Evolutionary conservation across 2,329 filamentous ascomycete species (phyloP).

Genomic region (Pseudogymnoascus sp.): DNA sequence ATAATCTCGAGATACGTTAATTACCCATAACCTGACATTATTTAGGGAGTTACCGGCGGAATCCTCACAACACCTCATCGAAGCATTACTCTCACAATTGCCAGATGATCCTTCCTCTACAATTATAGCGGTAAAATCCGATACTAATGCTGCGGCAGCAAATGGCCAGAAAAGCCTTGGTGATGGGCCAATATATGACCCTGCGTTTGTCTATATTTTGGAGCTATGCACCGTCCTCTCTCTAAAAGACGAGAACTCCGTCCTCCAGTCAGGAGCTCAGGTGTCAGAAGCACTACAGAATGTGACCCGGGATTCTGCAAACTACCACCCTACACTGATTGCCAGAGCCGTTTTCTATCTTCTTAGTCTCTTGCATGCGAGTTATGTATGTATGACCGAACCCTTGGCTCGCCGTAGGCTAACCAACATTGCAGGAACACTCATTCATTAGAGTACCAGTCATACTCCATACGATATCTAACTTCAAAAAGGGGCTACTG

Average conservation of each 20-base stretch:
- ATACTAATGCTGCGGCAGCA: constrained; percentile 58
- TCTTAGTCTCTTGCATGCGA: constrained; percentile 70
- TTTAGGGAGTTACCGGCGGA: constrained; percentile 53
- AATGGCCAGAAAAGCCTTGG: constrained; percentile 51
- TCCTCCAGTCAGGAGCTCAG: constrained; percentile 66
- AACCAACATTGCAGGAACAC: constrained; percentile 54
- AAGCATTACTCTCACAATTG: constrained; percentile 71
- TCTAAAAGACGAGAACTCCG: constrained; percentile 65
- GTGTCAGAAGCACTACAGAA: constrained; percentile 75
- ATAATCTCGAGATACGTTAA: constrained; percentile 15
- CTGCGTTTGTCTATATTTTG: constrained; percentile 79
- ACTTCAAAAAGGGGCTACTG: constrained; percentile 70
- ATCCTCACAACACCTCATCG: constrained; percentile 56
- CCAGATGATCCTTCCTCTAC: constrained; percentile 75
- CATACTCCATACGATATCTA: constrained; percentile 83
- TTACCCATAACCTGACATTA: constrained; percentile 15
- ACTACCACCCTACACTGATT: constrained; percentile 75
- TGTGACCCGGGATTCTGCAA: constrained; percentile 70
- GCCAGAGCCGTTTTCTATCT: constrained; percentile 83
- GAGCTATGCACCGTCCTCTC: constrained; percentile 82
- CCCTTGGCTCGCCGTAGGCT: constrained; percentile 12
- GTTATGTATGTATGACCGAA: constrained; percentile 59
- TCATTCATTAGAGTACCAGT: constrained; percentile 90
- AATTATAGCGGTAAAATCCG: constrained; percentile 86
- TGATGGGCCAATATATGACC: constrained; percentile 67